These are phyloP conservation scores for Coemansia sp. DNA, from an alignment of 192 early-diverging fungal species.

Conservation along the genomic window DNA sequence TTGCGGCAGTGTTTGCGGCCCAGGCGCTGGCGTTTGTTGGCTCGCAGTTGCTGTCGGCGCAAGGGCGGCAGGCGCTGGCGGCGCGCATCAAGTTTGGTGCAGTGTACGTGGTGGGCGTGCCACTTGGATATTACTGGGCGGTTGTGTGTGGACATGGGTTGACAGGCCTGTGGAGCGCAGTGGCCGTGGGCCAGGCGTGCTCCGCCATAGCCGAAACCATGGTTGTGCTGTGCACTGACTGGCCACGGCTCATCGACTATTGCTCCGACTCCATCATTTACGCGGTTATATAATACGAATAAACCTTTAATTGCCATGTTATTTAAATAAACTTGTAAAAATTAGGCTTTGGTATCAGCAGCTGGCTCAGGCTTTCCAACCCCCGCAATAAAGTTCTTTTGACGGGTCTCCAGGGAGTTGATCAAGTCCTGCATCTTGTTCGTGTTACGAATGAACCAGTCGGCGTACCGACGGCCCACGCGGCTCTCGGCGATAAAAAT, in stretches of 20 bases:
- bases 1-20: conserved; percentile 16
- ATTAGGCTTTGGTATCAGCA: neutral
- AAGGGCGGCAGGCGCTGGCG: conserved; percentile 54
- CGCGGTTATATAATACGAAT: neutral
- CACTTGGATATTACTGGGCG: conserved; percentile 54
- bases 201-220: conserved; percentile 22
- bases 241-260: conserved; percentile 20
- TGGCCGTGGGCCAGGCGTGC: conserved; percentile 43
- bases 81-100: conserved; percentile 52
- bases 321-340: too few relatives aligned
- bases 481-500: conserved; percentile 94
- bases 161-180: conserved; percentile 65
- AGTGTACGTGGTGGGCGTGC: conserved; percentile 55
- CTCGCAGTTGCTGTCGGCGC: conserved; percentile 57
- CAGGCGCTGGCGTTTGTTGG: conserved; percentile 55
- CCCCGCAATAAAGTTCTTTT: conserved; percentile 29
- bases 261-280: conserved; percentile 20
- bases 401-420: conserved; percentile 35
- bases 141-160: conserved; percentile 56
- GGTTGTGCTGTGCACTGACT: conserved; percentile 35
- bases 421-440: conserved; percentile 72
- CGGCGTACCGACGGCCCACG: conserved; percentile 86
- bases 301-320: too few relatives aligned
- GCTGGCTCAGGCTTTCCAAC: conserved; percentile 14
- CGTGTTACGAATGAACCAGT: conserved; percentile 95